Evolutionary conservation across 495 filamentous ascomycete species (phyloP), one percentile per base, ranked within the genome.

Genomic region (Lophiotrema nucula): DNA sequence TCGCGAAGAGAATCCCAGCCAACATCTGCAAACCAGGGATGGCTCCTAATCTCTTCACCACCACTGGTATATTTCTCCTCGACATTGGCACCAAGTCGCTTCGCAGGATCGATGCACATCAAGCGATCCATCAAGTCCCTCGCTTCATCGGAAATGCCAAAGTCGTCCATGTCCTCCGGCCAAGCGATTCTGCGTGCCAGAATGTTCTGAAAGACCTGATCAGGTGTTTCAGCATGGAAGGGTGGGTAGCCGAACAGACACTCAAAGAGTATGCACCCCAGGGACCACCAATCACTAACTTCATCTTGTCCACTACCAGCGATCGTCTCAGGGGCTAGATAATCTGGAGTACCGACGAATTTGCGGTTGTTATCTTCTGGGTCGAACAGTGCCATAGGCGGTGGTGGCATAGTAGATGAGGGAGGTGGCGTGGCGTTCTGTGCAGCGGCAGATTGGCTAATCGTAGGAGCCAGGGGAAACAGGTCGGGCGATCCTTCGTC

Each of bases 231-330:
- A 4, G 89, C 93, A 69, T 98, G 90, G 73, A 98, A 98, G 19
- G 93, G 93, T 1, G 93, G 93, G 73, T 89, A 81, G 50, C 93
- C 88, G 69, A 88, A 97, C 18, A 98, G 75, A 58, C 96, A 97
- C 64, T 98, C 93, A 68, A 97, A 98, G 73, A 97, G 77, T 56
- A 98, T 97, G 66, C 93, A 97, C 1, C 93, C 93, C 42, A 98
- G 76, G 5, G 93, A 97, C 93, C 93, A 98, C 93, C 93, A 98
- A 81, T 98, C 93, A 70, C 93, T 97, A 62, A 91, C 92, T 69
- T 97, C 91, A 69, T 98, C 93, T 73, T 97, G 93, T 0, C 92
- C 90, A 57, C 88, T 81, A 46, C 93, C 93, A 66, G 89, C 91
- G 69, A 98, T 96, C 0, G 93, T 98, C 70, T 98, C 93, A 1